Conservation (phyloP, 768 basidiomycete species). For the Phlegmacium glaucopus region DNA sequence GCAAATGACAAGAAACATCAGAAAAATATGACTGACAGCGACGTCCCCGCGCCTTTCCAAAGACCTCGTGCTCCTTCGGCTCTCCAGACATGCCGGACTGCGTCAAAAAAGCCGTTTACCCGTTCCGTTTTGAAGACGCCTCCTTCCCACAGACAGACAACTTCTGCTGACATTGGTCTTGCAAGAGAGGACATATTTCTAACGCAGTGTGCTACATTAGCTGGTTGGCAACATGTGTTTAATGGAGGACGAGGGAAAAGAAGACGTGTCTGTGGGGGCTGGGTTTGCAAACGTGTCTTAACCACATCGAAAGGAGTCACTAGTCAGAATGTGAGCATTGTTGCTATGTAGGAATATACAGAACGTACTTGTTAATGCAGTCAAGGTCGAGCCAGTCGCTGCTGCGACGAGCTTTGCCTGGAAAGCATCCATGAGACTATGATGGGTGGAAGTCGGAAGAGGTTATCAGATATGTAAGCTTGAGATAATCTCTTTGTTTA, state of each 20-base stretch:
- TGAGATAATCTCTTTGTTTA: not conserved
- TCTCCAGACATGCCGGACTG: constrained; percentile 72
- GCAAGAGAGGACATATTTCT: constrained; percentile 77
- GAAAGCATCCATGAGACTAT: constrained; percentile 59
- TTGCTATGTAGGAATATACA: not conserved
- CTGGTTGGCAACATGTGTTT: constrained; percentile 70
- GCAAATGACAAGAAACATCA: not conserved
- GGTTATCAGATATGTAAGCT: constrained; percentile 34
- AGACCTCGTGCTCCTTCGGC: constrained; percentile 82
- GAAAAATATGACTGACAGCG: constrained; percentile 54
- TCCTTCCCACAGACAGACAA: constrained; percentile 80
- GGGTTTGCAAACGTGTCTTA: constrained; percentile 95
- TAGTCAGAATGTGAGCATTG: constrained; percentile 30
- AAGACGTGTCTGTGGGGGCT: constrained; percentile 51
- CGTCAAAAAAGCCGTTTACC: constrained; percentile 84
- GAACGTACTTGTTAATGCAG: constrained; percentile 74
- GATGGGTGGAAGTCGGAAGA: constrained; percentile 3
- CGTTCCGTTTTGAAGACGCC: constrained; percentile 68
- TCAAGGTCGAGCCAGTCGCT: constrained; percentile 74
- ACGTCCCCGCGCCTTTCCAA: constrained; percentile 95
- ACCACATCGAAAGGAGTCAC: constrained; percentile 99
- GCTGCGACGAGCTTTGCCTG: constrained; percentile 80
- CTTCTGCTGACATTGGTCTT: constrained; percentile 50
- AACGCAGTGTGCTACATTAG: constrained; percentile 50
- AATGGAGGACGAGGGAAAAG: constrained; percentile 52